These are phyloP conservation scores for Solanum ossicruentum DNA, from an alignment of 257 asterid species.

Conservation along the genomic window DNA sequence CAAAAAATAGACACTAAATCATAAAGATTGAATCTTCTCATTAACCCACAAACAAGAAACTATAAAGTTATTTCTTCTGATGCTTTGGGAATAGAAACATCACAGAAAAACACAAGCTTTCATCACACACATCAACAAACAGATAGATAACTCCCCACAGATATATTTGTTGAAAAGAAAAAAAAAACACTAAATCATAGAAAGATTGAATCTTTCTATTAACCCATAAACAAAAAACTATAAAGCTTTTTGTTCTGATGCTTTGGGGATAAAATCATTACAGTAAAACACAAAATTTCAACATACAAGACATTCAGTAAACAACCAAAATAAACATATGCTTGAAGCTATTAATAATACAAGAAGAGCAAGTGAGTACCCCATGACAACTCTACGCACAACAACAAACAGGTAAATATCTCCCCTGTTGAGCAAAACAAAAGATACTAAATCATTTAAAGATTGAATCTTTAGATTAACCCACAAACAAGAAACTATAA, in stretches of 20 bases:
- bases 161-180: background rate
- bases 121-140: background rate
- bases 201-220: slow-evolving; percentile 13
- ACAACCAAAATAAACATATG: background rate
- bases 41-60: background rate
- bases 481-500: background rate
- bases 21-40: slow-evolving; percentile 13
- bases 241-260: background rate
- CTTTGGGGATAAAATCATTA: background rate
- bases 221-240: background rate
- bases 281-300: background rate
- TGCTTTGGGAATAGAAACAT: background rate
- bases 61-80: background rate
- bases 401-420: background rate
- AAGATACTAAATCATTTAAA: background rate
- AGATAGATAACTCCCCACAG: background rate
- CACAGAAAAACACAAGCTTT: background rate
- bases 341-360: background rate
- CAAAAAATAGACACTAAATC: background rate
- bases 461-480: slow-evolving; percentile 13
- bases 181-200: background rate
- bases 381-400: background rate
- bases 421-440: background rate
- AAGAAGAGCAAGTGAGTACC: background rate
- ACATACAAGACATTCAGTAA: background rate